These are phyloP conservation scores for Sporisorium reilianum DNA, from an alignment of 1,284 basidiomycete species.

Conservation along the genomic window DNA sequence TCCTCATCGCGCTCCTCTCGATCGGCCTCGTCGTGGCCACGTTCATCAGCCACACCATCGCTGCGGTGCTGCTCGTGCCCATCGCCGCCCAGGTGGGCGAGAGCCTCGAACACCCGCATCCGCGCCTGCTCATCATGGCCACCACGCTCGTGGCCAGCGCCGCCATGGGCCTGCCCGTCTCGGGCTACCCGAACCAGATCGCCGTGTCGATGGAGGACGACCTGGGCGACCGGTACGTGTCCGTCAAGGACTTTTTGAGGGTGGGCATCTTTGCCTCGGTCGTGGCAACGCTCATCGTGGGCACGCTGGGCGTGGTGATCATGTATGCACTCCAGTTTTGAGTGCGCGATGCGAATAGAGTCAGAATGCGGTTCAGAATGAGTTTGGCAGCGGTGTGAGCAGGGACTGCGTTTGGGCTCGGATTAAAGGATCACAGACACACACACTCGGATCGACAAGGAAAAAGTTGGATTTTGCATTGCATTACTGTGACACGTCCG, in stretches of 20 bases:
- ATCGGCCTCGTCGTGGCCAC: slow-evolving; percentile 83
- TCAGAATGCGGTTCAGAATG: background rate
- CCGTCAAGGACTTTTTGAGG: slow-evolving; percentile 82
- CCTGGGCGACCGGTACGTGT: slow-evolving; percentile 79
- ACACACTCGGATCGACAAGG: background rate
- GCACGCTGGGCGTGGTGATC: slow-evolving; percentile 63
- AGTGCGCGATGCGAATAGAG: background rate
- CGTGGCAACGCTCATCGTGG: slow-evolving; percentile 77
- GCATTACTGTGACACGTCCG: background rate
- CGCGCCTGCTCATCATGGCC: slow-evolving; percentile 69
- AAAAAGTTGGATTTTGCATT: background rate
- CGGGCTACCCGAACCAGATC: slow-evolving; percentile 87
- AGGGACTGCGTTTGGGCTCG: no score
- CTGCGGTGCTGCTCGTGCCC: slow-evolving; percentile 92
- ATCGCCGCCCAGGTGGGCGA: slow-evolving; percentile 91
- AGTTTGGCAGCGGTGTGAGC: background rate
- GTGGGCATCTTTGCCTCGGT: slow-evolving; percentile 92
- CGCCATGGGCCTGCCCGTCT: slow-evolving; percentile 98
- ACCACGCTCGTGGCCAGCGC: slow-evolving; percentile 92
- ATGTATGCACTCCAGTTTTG: slow-evolving; percentile 58
- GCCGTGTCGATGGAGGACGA: slow-evolving; percentile 90
- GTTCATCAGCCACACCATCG: slow-evolving; percentile 75
- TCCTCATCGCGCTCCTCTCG: slow-evolving; percentile 84
- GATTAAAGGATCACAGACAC: background rate
- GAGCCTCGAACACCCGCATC: slow-evolving; percentile 73